A percentile compares a stretch with the other conserved stretches of the same genome.
phyloP scores from a whole-genome alignment of 1,284 basidiomycete species.

The Agaricales sp. region DNA sequence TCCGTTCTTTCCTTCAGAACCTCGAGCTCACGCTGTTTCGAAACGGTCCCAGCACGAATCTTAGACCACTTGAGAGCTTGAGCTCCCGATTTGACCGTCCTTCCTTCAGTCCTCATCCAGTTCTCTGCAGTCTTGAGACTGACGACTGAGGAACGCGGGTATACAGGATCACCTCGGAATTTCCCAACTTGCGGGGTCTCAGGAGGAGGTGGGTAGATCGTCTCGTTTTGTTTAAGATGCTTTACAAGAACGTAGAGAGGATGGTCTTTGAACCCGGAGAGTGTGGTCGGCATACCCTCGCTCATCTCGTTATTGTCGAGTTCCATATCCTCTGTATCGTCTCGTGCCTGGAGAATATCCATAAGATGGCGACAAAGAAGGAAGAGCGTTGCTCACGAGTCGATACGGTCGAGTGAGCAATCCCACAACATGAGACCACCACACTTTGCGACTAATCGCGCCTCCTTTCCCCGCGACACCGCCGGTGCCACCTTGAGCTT shows the following conservation, averaged over 20 bases:
- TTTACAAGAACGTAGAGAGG: conserved; percentile 78
- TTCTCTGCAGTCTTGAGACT: conserved; percentile 85
- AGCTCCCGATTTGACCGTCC: conserved; percentile 62
- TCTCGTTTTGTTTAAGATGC: conserved; percentile 84
- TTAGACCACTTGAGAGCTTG: conserved; percentile 91
- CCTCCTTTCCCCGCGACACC: conserved; percentile 38
- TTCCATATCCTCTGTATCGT: conserved; percentile 93
- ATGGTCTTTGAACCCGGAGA: conserved; percentile 93
- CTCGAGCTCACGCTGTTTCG: conserved; percentile 79
- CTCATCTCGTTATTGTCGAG: conserved; percentile 67
- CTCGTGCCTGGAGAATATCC: conserved; percentile 56
- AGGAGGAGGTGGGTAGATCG: conserved; percentile 70
- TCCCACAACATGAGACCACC: conserved; percentile 74
- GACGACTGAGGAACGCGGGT: conserved; percentile 75
- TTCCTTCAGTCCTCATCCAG: conserved; percentile 84
- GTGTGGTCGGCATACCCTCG: conserved; percentile 92
- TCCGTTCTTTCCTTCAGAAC: conserved; percentile 36
- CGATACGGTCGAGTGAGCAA: conserved; percentile 67
- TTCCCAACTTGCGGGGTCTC: conserved; percentile 66
- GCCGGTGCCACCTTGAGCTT: conserved; percentile 61
- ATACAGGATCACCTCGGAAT: conserved; percentile 93
- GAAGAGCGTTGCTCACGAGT: conserved; percentile 42
- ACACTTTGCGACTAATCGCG: conserved; percentile 47
- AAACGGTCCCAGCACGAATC: conserved; percentile 76
- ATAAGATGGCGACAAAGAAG: conserved; percentile 9